These are phyloP conservation scores for Astrephomene gubernaculifera DNA, from an alignment of 139 green algal species.

Conservation along the genomic window DNA sequence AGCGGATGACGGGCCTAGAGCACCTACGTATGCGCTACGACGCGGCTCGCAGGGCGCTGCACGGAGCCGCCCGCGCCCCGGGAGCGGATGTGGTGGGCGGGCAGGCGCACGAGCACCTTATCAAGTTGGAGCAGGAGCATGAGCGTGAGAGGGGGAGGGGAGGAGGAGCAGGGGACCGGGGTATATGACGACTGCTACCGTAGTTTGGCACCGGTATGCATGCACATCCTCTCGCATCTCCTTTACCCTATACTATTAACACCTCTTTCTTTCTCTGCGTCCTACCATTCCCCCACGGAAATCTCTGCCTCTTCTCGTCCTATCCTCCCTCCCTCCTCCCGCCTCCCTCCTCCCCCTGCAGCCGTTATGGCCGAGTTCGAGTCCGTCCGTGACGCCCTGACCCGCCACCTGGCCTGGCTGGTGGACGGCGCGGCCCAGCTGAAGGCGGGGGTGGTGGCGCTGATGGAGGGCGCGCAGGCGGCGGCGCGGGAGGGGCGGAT, in stretches of 20 bases:
- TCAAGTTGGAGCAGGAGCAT: conserved; percentile 17
- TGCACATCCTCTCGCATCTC: too few relatives aligned
- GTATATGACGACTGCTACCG: too few relatives aligned
- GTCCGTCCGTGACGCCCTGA: not conserved
- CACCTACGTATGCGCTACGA: conserved; percentile 19
- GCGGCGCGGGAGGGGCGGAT: not conserved
- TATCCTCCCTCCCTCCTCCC: not conserved
- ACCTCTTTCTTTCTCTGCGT: not conserved
- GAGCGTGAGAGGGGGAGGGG: conserved; percentile 9
- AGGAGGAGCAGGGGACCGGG: not conserved
- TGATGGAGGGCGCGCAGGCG: not conserved
- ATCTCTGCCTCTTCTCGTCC: not conserved
- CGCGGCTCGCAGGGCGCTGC: conserved; percentile 20
- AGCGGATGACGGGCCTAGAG: conserved; percentile 17
- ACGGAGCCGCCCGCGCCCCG: conserved; percentile 4
- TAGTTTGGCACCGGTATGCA: too few relatives aligned
- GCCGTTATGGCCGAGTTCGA: conserved; percentile 28
- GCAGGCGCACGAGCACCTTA: not conserved
- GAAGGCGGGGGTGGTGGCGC: conserved; percentile 30
- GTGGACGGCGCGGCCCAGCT: conserved; percentile 3
- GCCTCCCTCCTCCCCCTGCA: not conserved
- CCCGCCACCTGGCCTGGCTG: conserved; percentile 34
- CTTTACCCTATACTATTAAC: too few relatives aligned
- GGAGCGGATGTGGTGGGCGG: conserved; percentile 10
- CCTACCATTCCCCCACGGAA: not conserved